phyloP scores from a whole-genome alignment of 768 basidiomycete genomes.

The Lactarius indigo region DNA sequence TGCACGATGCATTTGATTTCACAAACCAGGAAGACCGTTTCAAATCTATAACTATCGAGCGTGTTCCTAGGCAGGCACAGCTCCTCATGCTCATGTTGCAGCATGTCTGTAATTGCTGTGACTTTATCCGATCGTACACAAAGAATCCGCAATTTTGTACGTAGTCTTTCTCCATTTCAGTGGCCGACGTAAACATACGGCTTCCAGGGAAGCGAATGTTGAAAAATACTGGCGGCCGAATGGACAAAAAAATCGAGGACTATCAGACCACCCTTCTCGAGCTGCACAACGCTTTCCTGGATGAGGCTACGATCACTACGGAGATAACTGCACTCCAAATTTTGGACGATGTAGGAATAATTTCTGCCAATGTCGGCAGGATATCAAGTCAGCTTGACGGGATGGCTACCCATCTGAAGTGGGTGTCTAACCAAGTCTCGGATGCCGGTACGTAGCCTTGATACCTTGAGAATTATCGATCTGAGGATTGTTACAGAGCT shows the following conservation, averaged over 20 bases:
- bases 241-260: no score
- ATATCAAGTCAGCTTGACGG: neutral
- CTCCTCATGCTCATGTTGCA: neutral
- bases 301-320: neutral
- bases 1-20: neutral
- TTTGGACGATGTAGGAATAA: neutral
- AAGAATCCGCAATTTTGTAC: neutral
- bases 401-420: neutral
- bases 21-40: neutral
- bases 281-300: neutral
- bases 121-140: neutral
- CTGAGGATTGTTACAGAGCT: neutral
- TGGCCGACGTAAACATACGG: no score
- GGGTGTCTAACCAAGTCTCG: neutral
- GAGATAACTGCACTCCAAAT: neutral
- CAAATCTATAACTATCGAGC: neutral
- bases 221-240: no score
- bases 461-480: no score
- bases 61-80: neutral
- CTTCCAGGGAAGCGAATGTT: no score
- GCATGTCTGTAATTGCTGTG: neutral
- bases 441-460: neutral
- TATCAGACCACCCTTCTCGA: no score
- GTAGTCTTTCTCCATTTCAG: neutral
- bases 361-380: neutral